A percentile compares a stretch with the other conserved stretches of the same genome.
Evolutionary conservation across 176 grass and related monocot genomes (phyloP).

Genomic region (Eleusine coracana): DNA sequence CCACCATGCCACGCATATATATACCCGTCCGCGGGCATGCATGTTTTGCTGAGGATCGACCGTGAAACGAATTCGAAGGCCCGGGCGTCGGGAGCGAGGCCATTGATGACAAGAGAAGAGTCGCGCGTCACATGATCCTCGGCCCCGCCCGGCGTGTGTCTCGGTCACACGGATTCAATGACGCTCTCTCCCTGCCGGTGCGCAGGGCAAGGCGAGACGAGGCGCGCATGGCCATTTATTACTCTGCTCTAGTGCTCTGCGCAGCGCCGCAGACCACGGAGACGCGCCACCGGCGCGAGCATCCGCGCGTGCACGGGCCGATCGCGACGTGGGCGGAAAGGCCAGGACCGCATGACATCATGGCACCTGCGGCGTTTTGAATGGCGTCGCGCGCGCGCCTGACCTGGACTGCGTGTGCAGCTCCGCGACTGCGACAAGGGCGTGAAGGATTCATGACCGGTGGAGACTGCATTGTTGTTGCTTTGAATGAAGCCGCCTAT

Average conservation of each 20-base stretch:
- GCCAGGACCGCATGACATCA: neutral
- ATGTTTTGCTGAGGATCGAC: neutral
- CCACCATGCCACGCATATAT: conserved; percentile 5
- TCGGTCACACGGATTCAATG: conserved; percentile 66
- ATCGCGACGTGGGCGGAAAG: neutral
- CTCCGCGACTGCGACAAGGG: too few species aligned
- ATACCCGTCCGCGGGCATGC: neutral
- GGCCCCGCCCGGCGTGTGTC: conserved; percentile 33
- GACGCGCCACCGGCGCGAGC: neutral
- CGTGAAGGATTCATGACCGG: too few species aligned
- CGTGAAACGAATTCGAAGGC: too few species aligned
- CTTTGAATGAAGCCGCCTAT: conserved; percentile 59
- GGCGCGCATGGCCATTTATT: conserved; percentile 6
- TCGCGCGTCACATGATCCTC: conserved; percentile 84
- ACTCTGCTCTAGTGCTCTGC: neutral
- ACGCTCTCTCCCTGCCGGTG: neutral
- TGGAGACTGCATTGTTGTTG: neutral
- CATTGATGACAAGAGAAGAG: conserved; percentile 46
- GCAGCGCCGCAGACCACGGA: neutral
- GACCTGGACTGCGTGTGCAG: too few species aligned
- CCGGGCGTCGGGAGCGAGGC: neutral
- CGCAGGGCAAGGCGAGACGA: neutral
- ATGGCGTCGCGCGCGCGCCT: neutral
- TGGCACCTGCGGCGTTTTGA: neutral
- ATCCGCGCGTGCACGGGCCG: neutral